Conservation (phyloP, 257 asterid genomes). For the Solanum chilense region DNA sequence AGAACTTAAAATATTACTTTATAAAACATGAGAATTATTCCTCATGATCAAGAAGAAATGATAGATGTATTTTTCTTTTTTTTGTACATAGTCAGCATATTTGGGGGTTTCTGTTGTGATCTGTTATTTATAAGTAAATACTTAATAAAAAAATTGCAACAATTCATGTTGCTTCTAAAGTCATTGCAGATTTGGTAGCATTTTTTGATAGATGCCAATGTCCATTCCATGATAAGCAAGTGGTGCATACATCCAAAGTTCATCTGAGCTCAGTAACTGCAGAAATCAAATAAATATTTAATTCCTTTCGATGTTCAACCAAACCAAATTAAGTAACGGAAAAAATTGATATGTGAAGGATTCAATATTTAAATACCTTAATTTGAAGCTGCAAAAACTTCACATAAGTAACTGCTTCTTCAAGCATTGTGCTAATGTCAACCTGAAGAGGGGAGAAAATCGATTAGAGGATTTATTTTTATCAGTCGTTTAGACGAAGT, state of each 20-base stretch:
- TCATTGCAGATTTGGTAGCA: constrained; percentile 25
- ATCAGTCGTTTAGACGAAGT: not conserved
- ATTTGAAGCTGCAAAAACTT: constrained; percentile 85
- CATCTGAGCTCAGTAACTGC: constrained; percentile 86
- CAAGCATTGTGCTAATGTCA: constrained; percentile 95
- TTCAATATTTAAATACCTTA: constrained; percentile 33
- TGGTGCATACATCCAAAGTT: constrained; percentile 94
- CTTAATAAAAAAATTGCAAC: constrained; percentile 1
- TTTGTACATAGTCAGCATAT: constrained; percentile 16
- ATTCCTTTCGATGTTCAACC: not conserved
- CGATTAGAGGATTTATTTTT: not conserved
- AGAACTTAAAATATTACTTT: not conserved
- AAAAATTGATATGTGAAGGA: not conserved
- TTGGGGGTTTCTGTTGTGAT: not conserved
- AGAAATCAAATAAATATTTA: not conserved
- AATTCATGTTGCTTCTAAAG: not conserved
- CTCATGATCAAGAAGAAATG: constrained; percentile 10
- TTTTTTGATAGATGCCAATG: constrained; percentile 43
- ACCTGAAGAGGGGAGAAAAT: constrained; percentile 17
- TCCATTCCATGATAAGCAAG: constrained; percentile 84
- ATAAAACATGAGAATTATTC: constrained; percentile 14
- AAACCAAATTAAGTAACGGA: not conserved
- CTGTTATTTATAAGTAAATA: not conserved
- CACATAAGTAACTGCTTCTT: constrained; percentile 87
- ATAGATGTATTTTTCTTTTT: not conserved